phyloP scores from a whole-genome alignment of 2,329 filamentous ascomycete species.

The Thermochaetoides dissita region DNA sequence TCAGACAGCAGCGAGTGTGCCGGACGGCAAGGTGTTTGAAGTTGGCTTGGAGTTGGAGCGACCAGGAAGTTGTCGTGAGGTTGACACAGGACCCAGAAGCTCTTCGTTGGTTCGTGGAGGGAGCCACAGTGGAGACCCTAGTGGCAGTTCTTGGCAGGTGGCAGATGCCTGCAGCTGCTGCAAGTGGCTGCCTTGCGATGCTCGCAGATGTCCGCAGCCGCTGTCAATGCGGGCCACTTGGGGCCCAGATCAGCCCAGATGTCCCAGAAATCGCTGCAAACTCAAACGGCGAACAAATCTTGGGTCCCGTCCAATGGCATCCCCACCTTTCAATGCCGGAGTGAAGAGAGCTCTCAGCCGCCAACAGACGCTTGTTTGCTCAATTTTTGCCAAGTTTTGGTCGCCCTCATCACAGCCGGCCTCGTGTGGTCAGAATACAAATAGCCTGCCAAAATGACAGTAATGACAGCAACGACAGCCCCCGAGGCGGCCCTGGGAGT shows the following conservation, averaged over 20 bases:
- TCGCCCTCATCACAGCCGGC: not conserved
- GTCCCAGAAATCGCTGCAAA: constrained; percentile 2
- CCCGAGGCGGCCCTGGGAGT: constrained; percentile 41
- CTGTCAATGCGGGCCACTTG: constrained; percentile 14
- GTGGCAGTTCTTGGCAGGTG: constrained; percentile 3
- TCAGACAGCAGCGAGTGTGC: not conserved
- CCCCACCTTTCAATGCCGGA: no score
- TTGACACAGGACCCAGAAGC: constrained; percentile 1
- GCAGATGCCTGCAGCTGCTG: constrained; percentile 3
- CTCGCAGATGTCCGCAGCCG: constrained; percentile 2
- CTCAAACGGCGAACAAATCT: constrained; percentile 1
- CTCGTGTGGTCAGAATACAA: not conserved
- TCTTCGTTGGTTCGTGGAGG: constrained; percentile 1
- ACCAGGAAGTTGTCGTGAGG: not conserved
- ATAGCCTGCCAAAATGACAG: constrained; percentile 25
- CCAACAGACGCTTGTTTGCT: no score
- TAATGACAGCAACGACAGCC: constrained; percentile 22
- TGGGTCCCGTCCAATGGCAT: no score
- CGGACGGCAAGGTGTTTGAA: not conserved
- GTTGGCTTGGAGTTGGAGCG: not conserved
- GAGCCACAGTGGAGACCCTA: not conserved
- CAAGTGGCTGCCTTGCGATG: constrained; percentile 3
- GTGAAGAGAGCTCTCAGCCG: no score
- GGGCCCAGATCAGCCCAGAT: constrained; percentile 12
- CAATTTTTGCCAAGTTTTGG: no score